Percentiles rank a stretch among this genome's conserved stretches.
Conservation (phyloP, 768 basidiomycete species). For the Gloeostereum incarnatum region DNA sequence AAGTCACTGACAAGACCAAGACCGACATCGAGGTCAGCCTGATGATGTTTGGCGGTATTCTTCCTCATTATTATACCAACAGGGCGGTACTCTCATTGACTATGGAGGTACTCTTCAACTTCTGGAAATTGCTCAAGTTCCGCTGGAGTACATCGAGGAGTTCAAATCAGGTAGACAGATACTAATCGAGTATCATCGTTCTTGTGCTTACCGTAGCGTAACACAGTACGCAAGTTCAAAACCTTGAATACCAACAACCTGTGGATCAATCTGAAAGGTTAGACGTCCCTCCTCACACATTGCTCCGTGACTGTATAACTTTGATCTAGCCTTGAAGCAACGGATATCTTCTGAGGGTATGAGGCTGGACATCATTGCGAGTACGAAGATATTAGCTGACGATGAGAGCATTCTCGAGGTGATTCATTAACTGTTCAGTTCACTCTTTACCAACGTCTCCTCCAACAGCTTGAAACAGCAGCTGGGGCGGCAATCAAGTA, state of each 20-base stretch:
- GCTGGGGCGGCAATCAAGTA: conserved; percentile 90
- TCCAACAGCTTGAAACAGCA: conserved; percentile 60
- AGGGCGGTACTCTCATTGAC: conserved; percentile 84
- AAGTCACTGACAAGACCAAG: conserved; percentile 96
- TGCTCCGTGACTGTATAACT: conserved; percentile 7
- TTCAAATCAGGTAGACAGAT: conserved; percentile 48
- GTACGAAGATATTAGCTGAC: conserved; percentile 59
- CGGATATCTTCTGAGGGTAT: conserved; percentile 60
- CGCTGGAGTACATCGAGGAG: conserved; percentile 75
- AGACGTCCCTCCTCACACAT: neutral
- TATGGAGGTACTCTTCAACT: conserved; percentile 83
- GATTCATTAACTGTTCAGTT: conserved; percentile 1
- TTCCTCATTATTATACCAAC: conserved; percentile 37
- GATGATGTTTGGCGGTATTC: neutral
- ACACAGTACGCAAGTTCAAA: conserved; percentile 61
- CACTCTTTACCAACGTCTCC: conserved; percentile 1
- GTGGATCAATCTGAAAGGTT: conserved; percentile 44
- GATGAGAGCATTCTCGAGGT: conserved; percentile 65
- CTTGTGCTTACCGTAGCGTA: neutral
- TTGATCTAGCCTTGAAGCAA: conserved; percentile 52
- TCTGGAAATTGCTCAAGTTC: conserved; percentile 91
- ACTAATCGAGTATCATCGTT: neutral
- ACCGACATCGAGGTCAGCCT: conserved; percentile 47
- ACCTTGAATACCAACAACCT: conserved; percentile 71
- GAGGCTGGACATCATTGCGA: conserved; percentile 77